These are phyloP conservation scores for Obba rivulosa DNA, from an alignment of 768 basidiomycete species.

Conservation along the genomic window DNA sequence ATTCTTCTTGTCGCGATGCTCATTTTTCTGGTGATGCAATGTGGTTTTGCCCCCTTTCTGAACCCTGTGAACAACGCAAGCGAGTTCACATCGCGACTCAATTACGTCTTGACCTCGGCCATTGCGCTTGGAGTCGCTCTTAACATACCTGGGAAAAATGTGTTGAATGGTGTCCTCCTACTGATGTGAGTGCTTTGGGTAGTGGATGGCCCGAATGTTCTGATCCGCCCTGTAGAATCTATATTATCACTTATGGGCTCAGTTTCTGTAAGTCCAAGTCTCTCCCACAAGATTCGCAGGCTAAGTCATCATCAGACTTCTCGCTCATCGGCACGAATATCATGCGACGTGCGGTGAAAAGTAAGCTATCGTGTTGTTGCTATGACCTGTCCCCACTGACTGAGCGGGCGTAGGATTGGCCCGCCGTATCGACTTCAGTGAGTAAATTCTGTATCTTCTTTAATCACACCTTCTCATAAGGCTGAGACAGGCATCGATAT, in stretches of 20 bases:
- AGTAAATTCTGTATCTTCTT: slow-evolving; percentile 19
- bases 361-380: slow-evolving; percentile 31
- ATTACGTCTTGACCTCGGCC: slow-evolving; percentile 61
- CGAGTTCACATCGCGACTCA: slow-evolving; percentile 68
- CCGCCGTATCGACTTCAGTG: slow-evolving; percentile 72
- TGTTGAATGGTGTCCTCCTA: slow-evolving; percentile 59
- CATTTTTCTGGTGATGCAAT: slow-evolving; percentile 58
- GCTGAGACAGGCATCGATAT: slow-evolving; percentile 79
- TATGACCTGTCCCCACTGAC: neutral
- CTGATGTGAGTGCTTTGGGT: slow-evolving; percentile 45
- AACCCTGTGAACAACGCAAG: slow-evolving; percentile 71
- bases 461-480: neutral
- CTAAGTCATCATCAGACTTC: slow-evolving; percentile 46
- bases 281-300: too few relatives aligned
- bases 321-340: slow-evolving; percentile 47
- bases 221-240: slow-evolving; percentile 29
- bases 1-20: slow-evolving; percentile 52
- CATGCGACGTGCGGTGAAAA: slow-evolving; percentile 54
- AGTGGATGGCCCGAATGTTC: neutral
- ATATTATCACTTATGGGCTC: slow-evolving; percentile 60
- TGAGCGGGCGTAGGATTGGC: slow-evolving; percentile 40
- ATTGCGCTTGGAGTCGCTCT: slow-evolving; percentile 61
- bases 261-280: slow-evolving; percentile 45
- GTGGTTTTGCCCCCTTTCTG: slow-evolving; percentile 55
- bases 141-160: slow-evolving; percentile 45